phyloP scores from a whole-genome alignment of 305 asterid species.

The Fraxinus baroniana region DNA sequence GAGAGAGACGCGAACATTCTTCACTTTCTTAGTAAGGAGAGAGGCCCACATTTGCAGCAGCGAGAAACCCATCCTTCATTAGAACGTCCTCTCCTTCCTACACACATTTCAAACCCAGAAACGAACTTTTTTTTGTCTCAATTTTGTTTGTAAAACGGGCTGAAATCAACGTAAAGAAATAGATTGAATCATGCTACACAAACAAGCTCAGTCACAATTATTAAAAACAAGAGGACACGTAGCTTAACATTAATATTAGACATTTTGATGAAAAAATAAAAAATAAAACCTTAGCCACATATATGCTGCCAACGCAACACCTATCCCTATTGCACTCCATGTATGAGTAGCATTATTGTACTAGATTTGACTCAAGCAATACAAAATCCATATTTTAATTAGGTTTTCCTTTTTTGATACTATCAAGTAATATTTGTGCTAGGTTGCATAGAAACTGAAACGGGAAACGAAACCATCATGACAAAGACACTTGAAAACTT shows the following conservation, averaged over 20 bases:
- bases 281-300: too few species aligned
- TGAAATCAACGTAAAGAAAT: too few species aligned
- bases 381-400: neutral
- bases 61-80: conserved; percentile 91
- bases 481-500: neutral
- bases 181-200: too few species aligned
- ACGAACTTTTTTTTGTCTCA: neutral
- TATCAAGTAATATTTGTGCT: neutral
- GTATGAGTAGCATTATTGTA: too few species aligned
- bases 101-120: neutral
- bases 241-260: too few species aligned
- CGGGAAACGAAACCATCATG: neutral
- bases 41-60: conserved; percentile 76
- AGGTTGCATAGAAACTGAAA: neutral
- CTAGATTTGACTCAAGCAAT: neutral
- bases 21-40: conserved; percentile 62
- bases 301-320: too few species aligned
- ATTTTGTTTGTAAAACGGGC: neutral
- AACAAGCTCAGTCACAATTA: too few species aligned
- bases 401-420: too few species aligned
- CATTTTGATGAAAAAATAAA: too few species aligned
- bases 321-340: too few species aligned
- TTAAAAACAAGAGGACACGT: too few species aligned
- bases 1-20: neutral
- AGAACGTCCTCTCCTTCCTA: conserved; percentile 85